phyloP scores from a whole-genome alignment of 1,284 basidiomycete species.

The Puccinia hordei region DNA sequence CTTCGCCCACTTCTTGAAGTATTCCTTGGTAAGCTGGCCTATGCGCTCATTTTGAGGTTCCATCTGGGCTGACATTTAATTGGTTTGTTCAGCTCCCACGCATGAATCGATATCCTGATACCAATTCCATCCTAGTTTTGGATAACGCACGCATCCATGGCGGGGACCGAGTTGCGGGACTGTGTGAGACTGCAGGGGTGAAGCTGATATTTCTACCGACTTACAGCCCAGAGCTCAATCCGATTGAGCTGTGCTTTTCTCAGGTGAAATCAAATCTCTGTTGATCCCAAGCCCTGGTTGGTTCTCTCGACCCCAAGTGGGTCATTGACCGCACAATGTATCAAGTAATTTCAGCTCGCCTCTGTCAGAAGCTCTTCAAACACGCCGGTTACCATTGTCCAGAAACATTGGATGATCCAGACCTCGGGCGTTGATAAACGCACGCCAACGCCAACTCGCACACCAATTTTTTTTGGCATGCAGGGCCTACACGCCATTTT shows the following conservation, averaged over 20 bases:
- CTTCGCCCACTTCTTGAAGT: background rate
- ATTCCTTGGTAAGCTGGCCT: background rate
- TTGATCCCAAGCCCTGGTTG: background rate
- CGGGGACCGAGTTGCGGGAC: no score
- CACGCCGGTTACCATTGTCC: background rate
- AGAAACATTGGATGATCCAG: background rate
- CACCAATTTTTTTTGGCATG: no score
- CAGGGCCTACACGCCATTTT: no score
- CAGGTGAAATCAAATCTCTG: background rate
- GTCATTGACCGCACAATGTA: background rate
- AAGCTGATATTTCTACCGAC: background rate
- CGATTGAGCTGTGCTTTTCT: background rate
- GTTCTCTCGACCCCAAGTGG: background rate
- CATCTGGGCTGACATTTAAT: no score
- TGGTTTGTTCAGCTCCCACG: constrained; percentile 1
- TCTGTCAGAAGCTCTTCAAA: background rate
- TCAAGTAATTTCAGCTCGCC: background rate
- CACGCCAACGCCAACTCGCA: no score
- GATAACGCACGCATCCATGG: background rate
- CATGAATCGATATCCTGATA: background rate
- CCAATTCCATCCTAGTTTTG: background rate
- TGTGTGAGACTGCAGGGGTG: background rate
- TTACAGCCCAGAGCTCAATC: constrained; percentile 4
- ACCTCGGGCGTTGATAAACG: no score
- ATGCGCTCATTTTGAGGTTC: no score